Evolutionary conservation across 2,329 filamentous ascomycete genomes (phyloP), one percentile per base, ranked within the genome.

Genomic region (Cyclaneusma minus): DNA sequence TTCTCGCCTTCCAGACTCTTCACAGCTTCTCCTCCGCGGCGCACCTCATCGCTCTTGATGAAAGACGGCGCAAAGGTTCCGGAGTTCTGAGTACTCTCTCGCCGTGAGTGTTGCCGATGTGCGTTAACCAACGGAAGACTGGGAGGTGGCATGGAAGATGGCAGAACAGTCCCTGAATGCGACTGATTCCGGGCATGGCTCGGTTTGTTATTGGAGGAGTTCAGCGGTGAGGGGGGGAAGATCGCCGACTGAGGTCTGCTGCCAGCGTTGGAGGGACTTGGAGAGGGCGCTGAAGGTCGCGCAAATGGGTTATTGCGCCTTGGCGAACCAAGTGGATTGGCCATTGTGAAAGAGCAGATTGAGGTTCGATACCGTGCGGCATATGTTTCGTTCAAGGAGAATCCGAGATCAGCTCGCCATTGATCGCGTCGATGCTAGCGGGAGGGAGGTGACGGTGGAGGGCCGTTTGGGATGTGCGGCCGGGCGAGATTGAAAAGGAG

Each of bases 61-160:
- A 98, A 98, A 7, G 83, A 81, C 3, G 87, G 89, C 18, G 89
- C 87, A 57, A 98, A 98, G 2, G 89, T 98, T 37, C 69, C 78
- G 0, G 78, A 81, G 5, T 62, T 59, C 5, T 70, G 63, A 3
- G 65, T 66, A 40, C 60, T 72, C 36, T 68, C 65, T 4, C 84
- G 89, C 37, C 75, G 68, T 24, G 68, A 63, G 16, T 66, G 57
- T 32, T 51, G 50, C 16, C 56, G 49, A 14, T 43, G 42, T 21
- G 28, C 34, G 20, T 42, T 40, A 29, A 29, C 35, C 11, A 26
- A 30, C 27, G 37, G 31, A 27, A 22, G 39, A 11, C 25, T 32
- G 7, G 27, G 13, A 11, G 39, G 32, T 3, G 31, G 15, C 52
- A 46, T 24, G 59, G n/a, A n/a, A n/a, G n/a, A n/a, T n/a, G n/a